Evolutionary conservation across 208 protist genomes (phyloP), one percentile per base, ranked within the genome.

Genomic region (Wallacemonas sp.): DNA sequence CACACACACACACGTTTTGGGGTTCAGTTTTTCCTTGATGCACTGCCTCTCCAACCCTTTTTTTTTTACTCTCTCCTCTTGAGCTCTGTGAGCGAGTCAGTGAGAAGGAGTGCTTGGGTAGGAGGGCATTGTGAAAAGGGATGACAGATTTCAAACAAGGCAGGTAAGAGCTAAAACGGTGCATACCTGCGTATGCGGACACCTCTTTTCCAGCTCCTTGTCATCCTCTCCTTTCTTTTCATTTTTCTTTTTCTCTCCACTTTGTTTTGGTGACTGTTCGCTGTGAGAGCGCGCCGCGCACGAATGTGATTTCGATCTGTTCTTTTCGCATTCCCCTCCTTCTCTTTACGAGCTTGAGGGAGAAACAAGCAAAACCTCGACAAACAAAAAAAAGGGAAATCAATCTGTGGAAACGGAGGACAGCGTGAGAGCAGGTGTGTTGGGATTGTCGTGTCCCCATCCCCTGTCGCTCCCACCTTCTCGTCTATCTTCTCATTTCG

Each of bases 131-230:
- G 21, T 17, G 26, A 1, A 17, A 55, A 17, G 47, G 17, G 47
- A 55, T 11, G 47, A 55, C 24, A 6, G 30, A 55, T 55, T 32
- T 26, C 52, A 58, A 34, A 58, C 52, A 39, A 33, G 52, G 52
- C 47, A 55, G 32, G 52, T 58, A 38, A 58, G 52, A 58, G 52
- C 52, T 58, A 58, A 58, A 58, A 58, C 52, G 52, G 52, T 58
- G 52, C 52, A 58, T 58, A 58, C 32, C 52, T 41, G 27, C 52
- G 32, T 58, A 58, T 58, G 52, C 26, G 17, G 52, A 58, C 52
- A 58, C 52, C 52, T 58, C 52, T 58, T 58, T 58, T 58, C 52
- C 52, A 58, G 52, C 52, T 58, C 52, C 52, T 58, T 58, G 26
- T 58, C 52, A 21, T 58, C 38, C 52, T 43, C 26, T 5, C 19